phyloP scores from a whole-genome alignment of 176 grass and related monocot species.

The Avena sativa region DNA sequence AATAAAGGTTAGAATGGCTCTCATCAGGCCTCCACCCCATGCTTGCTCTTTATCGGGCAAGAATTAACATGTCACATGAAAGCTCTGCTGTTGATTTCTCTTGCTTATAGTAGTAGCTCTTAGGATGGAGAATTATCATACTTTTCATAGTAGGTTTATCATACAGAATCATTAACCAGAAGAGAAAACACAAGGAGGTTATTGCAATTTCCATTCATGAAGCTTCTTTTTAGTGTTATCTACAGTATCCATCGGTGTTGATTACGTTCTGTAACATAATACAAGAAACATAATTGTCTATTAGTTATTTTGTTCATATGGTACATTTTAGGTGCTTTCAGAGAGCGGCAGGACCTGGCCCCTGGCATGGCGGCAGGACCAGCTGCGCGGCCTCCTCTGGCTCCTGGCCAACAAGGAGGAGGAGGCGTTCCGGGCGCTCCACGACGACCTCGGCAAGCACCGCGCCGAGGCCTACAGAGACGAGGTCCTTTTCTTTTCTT shows the following conservation, averaged over 20 bases:
- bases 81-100: conserved; percentile 1
- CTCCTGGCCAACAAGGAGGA: too few relatives aligned
- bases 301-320: conserved; percentile 79
- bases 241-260: background rate
- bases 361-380: too few relatives aligned
- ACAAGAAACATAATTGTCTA: conserved; percentile 47
- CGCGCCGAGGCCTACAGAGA: too few relatives aligned
- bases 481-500: too few relatives aligned
- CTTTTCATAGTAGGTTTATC: conserved; percentile 13
- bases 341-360: too few relatives aligned
- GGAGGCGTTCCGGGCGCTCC: too few relatives aligned
- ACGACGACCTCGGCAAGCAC: too few relatives aligned
- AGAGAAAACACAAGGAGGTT: conserved; percentile 13
- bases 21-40: conserved; percentile 13
- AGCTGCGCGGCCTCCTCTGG: too few relatives aligned
- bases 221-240: conserved; percentile 12
- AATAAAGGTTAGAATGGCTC: conserved; percentile 83
- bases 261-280: conserved; percentile 32
- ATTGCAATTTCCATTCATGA: conserved; percentile 8
- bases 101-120: background rate
- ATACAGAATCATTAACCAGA: background rate
- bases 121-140: conserved; percentile 13
- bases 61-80: conserved; percentile 12
- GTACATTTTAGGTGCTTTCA: conserved; percentile 92
- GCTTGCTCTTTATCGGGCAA: background rate